Base-by-base conservation (phyloP, 176 grass and related monocot genomes). In the Cymbopogon citratus region DNA sequence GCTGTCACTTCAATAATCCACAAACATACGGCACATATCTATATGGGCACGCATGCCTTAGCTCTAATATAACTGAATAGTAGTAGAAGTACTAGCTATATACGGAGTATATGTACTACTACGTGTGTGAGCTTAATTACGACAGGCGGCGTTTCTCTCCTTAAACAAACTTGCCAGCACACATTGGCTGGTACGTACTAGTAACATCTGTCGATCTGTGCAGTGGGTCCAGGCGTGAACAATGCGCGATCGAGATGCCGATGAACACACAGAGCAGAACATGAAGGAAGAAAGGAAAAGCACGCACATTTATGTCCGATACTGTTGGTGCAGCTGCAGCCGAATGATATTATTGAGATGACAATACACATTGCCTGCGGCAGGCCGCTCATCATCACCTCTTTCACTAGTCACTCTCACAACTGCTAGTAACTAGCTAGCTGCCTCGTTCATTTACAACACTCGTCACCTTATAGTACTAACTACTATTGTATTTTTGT, bases 281-380 rank as follows among this genome's bases (percentile, higher is more conserved):
- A 69, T 8, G 31, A 33, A 33, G 31, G 23, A 19, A 3, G 9
- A 2, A 14, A 39, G 13, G 45, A 0, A 24, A 74, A 86, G 56
- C 31, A 33, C 31, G 62, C 78, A 75, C 71, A 87, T 69, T 87
- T 86, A 80, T 74, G 84, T 66, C 77, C 25, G 18, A 23, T 31
- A 80, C 77, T 86, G 69, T 86, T 80, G 0, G 57, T 39, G 76
- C 84, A 73, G 26, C 8, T 45, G 75, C 57, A n/a, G 57, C 24
- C 60, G 78, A 69, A 66, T 28, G 43, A 35, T 75, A 83, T 83
- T 76, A 83, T 56, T 76, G 81, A 56, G 81, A 66, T 54, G 71
- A 67, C 71, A 29, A 10, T 76, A 29, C 25, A 29, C 25, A 28
- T 67, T 46, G 40, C 40, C 40, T 46, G 69, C 5, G n/a, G n/a